phyloP scores from a whole-genome alignment of 2,329 filamentous ascomycete species.

The Chaetomium globosum region DNA sequence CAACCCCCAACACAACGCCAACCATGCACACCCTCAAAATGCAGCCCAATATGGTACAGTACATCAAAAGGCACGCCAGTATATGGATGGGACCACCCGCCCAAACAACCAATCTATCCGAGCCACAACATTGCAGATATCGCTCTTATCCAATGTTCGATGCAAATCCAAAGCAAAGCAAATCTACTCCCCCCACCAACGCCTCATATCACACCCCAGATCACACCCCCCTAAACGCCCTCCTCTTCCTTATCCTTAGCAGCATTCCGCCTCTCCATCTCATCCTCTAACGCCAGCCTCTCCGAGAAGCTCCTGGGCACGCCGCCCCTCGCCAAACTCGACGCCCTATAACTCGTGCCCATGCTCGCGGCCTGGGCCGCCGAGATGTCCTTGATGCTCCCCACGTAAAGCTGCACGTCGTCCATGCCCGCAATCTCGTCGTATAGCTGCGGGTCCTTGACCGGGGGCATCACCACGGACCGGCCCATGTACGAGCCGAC shows the following conservation, averaged over 20 bases:
- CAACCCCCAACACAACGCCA: neutral
- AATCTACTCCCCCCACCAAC: neutral
- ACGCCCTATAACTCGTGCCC: slow-evolving; percentile 38
- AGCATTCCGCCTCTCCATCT: slow-evolving; percentile 34
- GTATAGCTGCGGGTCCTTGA: slow-evolving; percentile 45
- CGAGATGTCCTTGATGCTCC: slow-evolving; percentile 44
- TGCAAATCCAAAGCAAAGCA: neutral
- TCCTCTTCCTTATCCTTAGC: slow-evolving; percentile 16
- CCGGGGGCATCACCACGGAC: slow-evolving; percentile 45
- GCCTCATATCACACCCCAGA: neutral
- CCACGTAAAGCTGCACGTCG: slow-evolving; percentile 46
- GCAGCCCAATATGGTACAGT: slow-evolving; percentile 30
- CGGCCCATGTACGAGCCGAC: slow-evolving; percentile 48
- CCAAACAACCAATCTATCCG: slow-evolving; percentile 1
- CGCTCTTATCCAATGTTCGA: neutral
- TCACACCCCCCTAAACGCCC: slow-evolving; percentile 1
- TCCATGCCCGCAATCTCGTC: slow-evolving; percentile 46
- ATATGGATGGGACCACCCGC: neutral
- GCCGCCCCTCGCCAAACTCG: slow-evolving; percentile 30
- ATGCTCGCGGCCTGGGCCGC: slow-evolving; percentile 38
- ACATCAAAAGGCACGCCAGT: neutral
- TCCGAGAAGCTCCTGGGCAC: slow-evolving; percentile 42
- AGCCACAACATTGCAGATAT: neutral
- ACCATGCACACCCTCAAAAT: slow-evolving; percentile 21
- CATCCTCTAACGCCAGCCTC: slow-evolving; percentile 40